These are phyloP conservation scores for Pichia norvegensis DNA, from an alignment of 1,139 yeast genomes.

Conservation along the genomic window DNA sequence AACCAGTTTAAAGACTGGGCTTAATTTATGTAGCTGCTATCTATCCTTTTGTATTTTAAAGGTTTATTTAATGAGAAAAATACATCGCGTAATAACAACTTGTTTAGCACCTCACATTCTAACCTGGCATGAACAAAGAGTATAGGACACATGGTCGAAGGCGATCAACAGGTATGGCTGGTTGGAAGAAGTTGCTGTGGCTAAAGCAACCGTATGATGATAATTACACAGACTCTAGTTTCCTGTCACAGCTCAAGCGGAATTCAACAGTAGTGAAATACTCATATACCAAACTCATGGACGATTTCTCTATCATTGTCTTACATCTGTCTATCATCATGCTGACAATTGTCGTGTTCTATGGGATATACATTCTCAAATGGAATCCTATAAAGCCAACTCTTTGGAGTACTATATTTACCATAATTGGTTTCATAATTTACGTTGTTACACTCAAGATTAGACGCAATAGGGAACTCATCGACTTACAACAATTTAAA, in stretches of 20 bases:
- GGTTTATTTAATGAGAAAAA: background rate
- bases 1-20: conserved; percentile 93
- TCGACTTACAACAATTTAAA: conserved; percentile 22
- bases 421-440: conserved; percentile 29
- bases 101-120: no score
- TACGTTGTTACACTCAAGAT: conserved; percentile 24
- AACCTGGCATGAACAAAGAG: no score
- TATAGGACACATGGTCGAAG: background rate
- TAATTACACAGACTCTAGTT: conserved; percentile 77
- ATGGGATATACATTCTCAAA: conserved; percentile 41
- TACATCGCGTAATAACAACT: no score
- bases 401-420: conserved; percentile 24
- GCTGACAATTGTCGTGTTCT: conserved; percentile 54
- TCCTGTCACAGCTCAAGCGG: conserved; percentile 68
- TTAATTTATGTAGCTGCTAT: conserved; percentile 17
- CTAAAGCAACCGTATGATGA: conserved; percentile 83
- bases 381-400: conserved; percentile 42
- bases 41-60: background rate
- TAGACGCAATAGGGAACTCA: conserved; percentile 24
- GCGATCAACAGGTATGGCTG: background rate
- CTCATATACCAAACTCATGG: conserved; percentile 51
- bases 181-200: conserved; percentile 86
- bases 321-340: conserved; percentile 57
- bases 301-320: conserved; percentile 63
- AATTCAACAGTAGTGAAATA: conserved; percentile 69